Evolutionary conservation across 768 basidiomycete species (phyloP).

Genomic region (Kwoniella sp.): DNA sequence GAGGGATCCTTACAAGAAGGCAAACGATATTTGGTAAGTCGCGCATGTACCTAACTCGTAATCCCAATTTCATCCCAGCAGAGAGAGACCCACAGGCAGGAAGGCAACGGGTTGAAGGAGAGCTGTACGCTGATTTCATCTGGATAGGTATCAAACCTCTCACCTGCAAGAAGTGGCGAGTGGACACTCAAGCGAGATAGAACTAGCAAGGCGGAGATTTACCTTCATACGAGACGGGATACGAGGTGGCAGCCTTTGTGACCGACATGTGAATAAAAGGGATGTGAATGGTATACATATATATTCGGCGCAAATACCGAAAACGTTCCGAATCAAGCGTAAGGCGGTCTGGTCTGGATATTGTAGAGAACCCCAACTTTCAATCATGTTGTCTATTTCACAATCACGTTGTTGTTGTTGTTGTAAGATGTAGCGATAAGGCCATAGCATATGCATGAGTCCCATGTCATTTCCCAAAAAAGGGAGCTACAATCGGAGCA

Average conservation of each 20-base stretch:
- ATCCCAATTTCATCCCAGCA: no score
- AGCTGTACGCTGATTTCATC: no score
- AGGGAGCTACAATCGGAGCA: not conserved
- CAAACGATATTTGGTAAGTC: conserved; percentile 60
- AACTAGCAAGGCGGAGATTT: conserved; percentile 66
- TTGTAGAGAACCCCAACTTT: no score
- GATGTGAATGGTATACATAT: no score
- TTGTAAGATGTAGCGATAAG: not conserved
- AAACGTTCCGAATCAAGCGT: no score
- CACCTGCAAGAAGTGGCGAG: conserved; percentile 67
- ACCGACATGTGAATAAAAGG: not conserved
- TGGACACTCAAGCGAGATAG: conserved; percentile 65
- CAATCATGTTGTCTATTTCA: not conserved
- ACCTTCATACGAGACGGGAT: conserved; percentile 67
- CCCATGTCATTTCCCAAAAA: not conserved
- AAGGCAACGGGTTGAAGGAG: no score
- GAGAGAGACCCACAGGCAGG: no score
- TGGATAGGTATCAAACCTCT: conserved; percentile 69
- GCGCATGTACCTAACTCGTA: no score
- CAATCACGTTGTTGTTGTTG: not conserved
- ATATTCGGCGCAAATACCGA: no score
- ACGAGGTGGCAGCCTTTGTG: conserved; percentile 57
- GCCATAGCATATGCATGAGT: not conserved
- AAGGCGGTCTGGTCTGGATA: no score
- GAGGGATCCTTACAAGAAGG: conserved; percentile 66